Evolutionary conservation across 2,329 filamentous ascomycete genomes (phyloP).

Genomic region (Diaporthe sp.): DNA sequence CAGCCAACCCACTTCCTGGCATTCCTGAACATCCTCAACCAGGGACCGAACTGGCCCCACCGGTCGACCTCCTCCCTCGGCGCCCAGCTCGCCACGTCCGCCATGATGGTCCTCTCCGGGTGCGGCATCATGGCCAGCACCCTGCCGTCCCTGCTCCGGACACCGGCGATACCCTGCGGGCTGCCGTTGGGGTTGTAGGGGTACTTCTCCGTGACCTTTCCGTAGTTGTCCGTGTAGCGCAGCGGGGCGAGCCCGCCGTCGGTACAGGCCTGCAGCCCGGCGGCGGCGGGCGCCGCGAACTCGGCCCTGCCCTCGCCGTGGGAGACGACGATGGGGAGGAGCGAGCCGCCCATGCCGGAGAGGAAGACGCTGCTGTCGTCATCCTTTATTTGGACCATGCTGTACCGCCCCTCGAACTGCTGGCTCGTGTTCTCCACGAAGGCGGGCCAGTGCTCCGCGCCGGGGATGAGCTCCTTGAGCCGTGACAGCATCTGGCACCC

Average conservation of each 20-base stretch:
- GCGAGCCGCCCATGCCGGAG: conserved; percentile 86
- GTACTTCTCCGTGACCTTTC: conserved; percentile 82
- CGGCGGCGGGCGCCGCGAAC: conserved; percentile 67
- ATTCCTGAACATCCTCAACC: conserved; percentile 88
- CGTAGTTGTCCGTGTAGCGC: conserved; percentile 87
- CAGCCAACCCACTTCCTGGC: conserved; percentile 88
- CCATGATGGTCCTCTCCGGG: conserved; percentile 89
- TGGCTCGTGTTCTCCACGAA: conserved; percentile 89
- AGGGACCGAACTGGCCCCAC: conserved; percentile 88
- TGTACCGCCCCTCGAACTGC: conserved; percentile 90
- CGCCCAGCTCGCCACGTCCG: conserved; percentile 82
- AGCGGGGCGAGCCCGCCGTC: conserved; percentile 80
- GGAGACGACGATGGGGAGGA: conserved; percentile 87
- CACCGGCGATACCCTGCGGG: conserved; percentile 84
- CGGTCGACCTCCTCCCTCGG: conserved; percentile 70
- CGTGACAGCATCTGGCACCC: conserved; percentile 95
- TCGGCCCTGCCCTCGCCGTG: conserved; percentile 91
- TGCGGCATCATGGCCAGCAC: conserved; percentile 95
- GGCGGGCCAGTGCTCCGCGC: conserved; percentile 85
- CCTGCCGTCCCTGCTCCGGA: conserved; percentile 82
- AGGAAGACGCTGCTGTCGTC: conserved; percentile 83
- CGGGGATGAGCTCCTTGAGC: conserved; percentile 87
- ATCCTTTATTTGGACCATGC: conserved; percentile 84
- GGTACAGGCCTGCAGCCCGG: conserved; percentile 68
- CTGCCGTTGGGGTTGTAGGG: conserved; percentile 92